Conservation (phyloP, 2,329 filamentous ascomycete genomes). For the Proliferodiscus dingleyae region DNA sequence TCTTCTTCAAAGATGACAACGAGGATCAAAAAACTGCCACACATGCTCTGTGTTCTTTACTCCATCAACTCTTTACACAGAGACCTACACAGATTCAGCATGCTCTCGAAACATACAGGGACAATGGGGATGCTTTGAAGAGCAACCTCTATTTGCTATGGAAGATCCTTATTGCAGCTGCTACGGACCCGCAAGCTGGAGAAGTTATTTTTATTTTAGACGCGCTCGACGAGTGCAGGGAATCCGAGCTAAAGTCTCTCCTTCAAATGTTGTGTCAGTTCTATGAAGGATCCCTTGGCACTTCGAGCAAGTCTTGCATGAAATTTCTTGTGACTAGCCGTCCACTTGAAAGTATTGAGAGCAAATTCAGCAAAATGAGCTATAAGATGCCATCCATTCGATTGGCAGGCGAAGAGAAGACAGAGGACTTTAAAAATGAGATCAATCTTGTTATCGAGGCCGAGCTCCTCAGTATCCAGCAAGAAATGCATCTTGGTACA, state of each 20-base stretch:
- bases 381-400: constrained; percentile 28
- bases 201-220: constrained; percentile 35
- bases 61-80: constrained; percentile 37
- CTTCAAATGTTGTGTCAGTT: constrained; percentile 10
- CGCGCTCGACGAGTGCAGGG: constrained; percentile 36
- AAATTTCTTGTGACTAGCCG: constrained; percentile 36
- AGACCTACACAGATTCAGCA: constrained; percentile 31
- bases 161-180: constrained; percentile 30
- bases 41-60: constrained; percentile 36
- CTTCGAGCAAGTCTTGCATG: constrained; percentile 10
- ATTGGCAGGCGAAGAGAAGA: constrained; percentile 35
- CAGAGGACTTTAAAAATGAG: constrained; percentile 33
- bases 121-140: constrained; percentile 28
- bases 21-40: constrained; percentile 33
- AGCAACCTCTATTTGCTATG: constrained; percentile 29
- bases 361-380: constrained; percentile 20
- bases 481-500: not conserved
- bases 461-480: constrained; percentile 3
- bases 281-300: constrained; percentile 1
- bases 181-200: constrained; percentile 26
- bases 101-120: constrained; percentile 26
- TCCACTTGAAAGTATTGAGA: constrained; percentile 30
- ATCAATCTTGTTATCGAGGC: constrained; percentile 33
- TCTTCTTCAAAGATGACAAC: constrained; percentile 38
- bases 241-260: constrained; percentile 24